A percentile compares a stretch with the other conserved stretches of the same genome.
phyloP scores from a whole-genome alignment of 2,329 filamentous ascomycete species.

The Penicillium sp. region DNA sequence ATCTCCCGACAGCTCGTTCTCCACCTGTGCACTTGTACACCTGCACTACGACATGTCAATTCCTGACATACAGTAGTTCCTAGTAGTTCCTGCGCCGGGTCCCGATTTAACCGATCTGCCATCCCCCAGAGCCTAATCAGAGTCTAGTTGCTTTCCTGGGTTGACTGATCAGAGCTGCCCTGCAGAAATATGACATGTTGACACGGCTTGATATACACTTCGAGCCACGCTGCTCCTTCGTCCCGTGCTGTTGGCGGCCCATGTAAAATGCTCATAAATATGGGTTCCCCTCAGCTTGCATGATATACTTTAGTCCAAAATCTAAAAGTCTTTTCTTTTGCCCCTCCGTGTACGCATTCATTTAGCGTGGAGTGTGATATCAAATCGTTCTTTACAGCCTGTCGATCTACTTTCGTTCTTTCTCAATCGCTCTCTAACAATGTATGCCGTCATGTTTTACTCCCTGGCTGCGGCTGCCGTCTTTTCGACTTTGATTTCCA shows the following conservation, averaged over 20 bases:
- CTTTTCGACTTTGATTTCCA: conserved; percentile 23
- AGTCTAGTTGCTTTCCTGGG: conserved; percentile 17
- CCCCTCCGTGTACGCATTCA: conserved; percentile 5
- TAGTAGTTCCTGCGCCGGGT: not conserved
- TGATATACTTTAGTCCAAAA: not conserved
- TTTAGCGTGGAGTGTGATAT: conserved; percentile 3
- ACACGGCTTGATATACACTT: conserved; percentile 15
- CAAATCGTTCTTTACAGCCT: not conserved
- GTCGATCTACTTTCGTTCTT: not conserved
- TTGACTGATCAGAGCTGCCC: conserved; percentile 20
- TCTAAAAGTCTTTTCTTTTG: not conserved
- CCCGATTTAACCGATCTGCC: not conserved
- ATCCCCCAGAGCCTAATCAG: conserved; percentile 15
- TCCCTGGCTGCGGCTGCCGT: conserved; percentile 25
- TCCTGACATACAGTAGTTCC: not conserved
- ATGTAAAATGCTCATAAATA: conserved; percentile 19
- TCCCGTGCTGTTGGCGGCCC: conserved; percentile 11
- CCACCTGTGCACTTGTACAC: not conserved
- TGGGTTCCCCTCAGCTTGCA: conserved; percentile 4
- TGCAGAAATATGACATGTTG: conserved; percentile 14
- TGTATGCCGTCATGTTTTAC: conserved; percentile 19
- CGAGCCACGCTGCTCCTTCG: conserved; percentile 13
- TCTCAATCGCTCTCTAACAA: conserved; percentile 2
- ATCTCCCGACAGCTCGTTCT: not conserved
- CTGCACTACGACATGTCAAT: not conserved